phyloP scores from a whole-genome alignment of 73 alveolate species.

The Symbiodinium pilosum region DNA sequence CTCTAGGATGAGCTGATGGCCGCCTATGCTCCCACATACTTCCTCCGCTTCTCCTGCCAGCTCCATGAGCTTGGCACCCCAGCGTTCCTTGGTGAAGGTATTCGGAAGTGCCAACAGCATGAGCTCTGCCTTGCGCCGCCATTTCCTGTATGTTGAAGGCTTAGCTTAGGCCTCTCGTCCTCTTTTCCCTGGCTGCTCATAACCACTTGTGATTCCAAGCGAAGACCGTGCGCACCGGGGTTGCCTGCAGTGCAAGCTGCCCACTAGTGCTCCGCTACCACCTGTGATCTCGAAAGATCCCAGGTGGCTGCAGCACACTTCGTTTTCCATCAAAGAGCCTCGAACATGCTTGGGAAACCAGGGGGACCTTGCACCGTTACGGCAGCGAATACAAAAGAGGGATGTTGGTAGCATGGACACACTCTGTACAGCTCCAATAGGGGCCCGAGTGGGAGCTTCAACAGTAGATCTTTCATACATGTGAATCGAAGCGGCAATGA shows the following conservation, averaged over 20 bases:
- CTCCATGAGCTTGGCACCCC: neutral
- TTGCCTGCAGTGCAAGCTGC: neutral
- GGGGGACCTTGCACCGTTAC: too few relatives aligned
- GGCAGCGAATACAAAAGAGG: too few relatives aligned
- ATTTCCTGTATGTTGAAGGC: neutral
- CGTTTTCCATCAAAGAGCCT: too few relatives aligned
- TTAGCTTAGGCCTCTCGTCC: neutral
- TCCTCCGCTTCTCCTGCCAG: conserved; percentile 12
- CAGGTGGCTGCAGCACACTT: neutral
- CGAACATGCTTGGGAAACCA: too few relatives aligned
- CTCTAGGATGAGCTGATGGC: neutral
- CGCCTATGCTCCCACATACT: neutral
- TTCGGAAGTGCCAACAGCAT: neutral
- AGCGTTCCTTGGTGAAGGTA: neutral
- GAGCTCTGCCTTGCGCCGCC: neutral
- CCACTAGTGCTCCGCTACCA: conserved; percentile 10
- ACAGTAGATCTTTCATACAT: too few relatives aligned
- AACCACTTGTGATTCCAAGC: neutral
- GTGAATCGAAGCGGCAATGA: too few relatives aligned
- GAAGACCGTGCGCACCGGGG: neutral
- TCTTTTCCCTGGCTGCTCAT: neutral
- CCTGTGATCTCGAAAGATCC: neutral
- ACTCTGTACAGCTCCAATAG: too few relatives aligned
- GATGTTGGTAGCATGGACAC: too few relatives aligned
- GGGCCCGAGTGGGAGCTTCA: too few relatives aligned